Base-by-base conservation (phyloP, 2,329 filamentous ascomycete genomes). In the Diaporthe amygdali region DNA sequence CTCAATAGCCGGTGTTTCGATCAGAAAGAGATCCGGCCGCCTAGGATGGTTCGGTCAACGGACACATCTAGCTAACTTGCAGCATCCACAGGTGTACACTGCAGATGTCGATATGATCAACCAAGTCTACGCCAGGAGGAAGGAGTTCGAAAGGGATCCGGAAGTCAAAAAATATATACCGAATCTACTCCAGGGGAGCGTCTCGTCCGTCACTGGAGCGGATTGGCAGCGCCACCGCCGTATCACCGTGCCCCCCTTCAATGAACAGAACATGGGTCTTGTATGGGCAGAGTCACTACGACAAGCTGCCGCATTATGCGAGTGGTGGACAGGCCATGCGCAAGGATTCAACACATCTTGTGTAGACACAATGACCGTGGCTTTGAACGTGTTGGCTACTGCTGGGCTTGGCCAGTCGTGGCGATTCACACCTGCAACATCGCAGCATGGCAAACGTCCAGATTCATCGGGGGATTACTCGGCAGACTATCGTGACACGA, bases 201-300 rank as follows among this genome's bases (percentile, higher is more conserved):
- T 66, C 22, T 66, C 63, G 1, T 32, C 47, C 3, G 63, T 52
- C n/a, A 41, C 46, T 2, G 63, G 63, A 14, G 12, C 63, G 8
- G 63, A 66, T 27, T 66, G 63, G 63, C 63, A 66, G 63, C 63
- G 63, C n/a, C 63, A 66, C 1, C 63, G 63, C 27, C 63, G 63
- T 7, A 66, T 66, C 46, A 52, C 63, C 52, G 63, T 46, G 25
- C 34, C 47, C n/a, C 61, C 61, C 5, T 66, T 66, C 39, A 66
- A 66, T n/a, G 61, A 66, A 20, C 30, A 37, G 14, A 66, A 66
- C 44, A 66, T 66, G 61, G 25, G 30, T 15, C 30, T 66, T 22
- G 61, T 66, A 2, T 66, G 61, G 61, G 30, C 9, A 15, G 61
- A 66, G 5, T 66, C 61, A 25, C 61, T 66, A 8, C 39, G 61